phyloP scores from a whole-genome alignment of 495 filamentous ascomycete genomes.

The Podospora australis region DNA sequence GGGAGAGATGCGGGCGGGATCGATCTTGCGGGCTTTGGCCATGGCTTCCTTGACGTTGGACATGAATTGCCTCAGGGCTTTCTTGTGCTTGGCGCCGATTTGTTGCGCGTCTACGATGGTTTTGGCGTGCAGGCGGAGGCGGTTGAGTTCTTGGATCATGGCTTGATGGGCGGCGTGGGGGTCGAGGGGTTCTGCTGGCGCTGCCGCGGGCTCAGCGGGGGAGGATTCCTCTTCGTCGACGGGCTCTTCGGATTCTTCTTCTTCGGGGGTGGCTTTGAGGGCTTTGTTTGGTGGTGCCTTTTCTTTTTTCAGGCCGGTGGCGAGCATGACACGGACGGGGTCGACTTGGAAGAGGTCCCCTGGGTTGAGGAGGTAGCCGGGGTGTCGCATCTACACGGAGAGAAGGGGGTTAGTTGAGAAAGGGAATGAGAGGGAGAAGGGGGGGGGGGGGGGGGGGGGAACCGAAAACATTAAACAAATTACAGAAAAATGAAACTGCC shows the following conservation, averaged over 20 bases:
- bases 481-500: too few relatives aligned
- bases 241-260: slow-evolving; percentile 24
- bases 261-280: neutral
- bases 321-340: slow-evolving; percentile 75
- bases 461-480: too few relatives aligned
- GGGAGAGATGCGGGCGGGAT: too few relatives aligned
- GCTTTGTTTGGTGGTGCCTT: slow-evolving; percentile 7
- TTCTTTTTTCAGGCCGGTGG: slow-evolving; percentile 55
- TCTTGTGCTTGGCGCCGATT: slow-evolving; percentile 29
- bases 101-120: slow-evolving; percentile 14
- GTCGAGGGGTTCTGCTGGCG: slow-evolving; percentile 15
- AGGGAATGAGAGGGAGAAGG: too few relatives aligned
- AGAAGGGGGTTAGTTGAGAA: neutral
- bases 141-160: slow-evolving; percentile 20
- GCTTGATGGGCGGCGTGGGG: slow-evolving; percentile 24
- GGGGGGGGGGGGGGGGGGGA: too few relatives aligned
- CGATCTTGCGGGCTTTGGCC: slow-evolving; percentile 14
- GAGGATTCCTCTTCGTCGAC: too few relatives aligned
- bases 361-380: slow-evolving; percentile 91
- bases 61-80: slow-evolving; percentile 28
- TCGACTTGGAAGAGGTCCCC: slow-evolving; percentile 98
- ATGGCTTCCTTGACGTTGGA: slow-evolving; percentile 23
- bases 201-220: slow-evolving; percentile 20
- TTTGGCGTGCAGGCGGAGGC: slow-evolving; percentile 20
- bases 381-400: slow-evolving; percentile 69